These are phyloP conservation scores for Coemansia sp. DNA, from an alignment of 192 early-diverging fungal species.

Conservation along the genomic window DNA sequence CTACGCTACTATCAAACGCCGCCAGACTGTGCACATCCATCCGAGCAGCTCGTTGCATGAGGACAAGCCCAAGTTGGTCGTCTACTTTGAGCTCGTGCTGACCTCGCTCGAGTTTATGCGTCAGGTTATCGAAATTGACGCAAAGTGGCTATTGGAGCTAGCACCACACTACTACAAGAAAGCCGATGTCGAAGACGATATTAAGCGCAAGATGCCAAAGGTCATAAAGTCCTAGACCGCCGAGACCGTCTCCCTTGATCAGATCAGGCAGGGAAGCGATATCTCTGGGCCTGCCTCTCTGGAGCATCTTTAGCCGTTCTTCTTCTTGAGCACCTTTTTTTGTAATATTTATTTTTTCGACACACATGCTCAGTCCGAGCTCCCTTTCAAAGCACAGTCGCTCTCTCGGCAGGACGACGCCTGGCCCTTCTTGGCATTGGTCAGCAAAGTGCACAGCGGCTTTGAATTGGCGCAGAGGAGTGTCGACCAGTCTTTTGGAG, in stretches of 20 bases:
- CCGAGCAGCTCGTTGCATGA: slow-evolving; percentile 81
- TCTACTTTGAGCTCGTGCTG: slow-evolving; percentile 91
- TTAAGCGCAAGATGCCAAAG: slow-evolving; percentile 53
- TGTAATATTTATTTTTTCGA: slow-evolving; percentile 2
- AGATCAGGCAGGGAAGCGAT: background rate
- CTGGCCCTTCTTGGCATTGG: background rate
- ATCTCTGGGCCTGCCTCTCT: background rate
- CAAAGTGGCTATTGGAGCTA: slow-evolving; percentile 75
- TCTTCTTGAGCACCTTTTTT: background rate
- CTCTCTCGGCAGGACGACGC: background rate
- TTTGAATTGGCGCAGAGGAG: background rate
- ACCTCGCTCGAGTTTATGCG: slow-evolving; percentile 96
- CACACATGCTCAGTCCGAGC: slow-evolving; percentile 1
- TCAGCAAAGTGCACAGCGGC: background rate
- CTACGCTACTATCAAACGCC: slow-evolving; percentile 88
- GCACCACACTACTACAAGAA: slow-evolving; percentile 94
- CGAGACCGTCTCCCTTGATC: background rate
- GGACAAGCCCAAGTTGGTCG: slow-evolving; percentile 78
- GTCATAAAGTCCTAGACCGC: slow-evolving; percentile 8
- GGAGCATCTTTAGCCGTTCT: background rate
- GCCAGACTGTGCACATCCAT: slow-evolving; percentile 89
- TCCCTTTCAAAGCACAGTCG: background rate
- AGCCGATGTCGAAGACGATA: slow-evolving; percentile 62
- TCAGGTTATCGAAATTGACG: slow-evolving; percentile 88
- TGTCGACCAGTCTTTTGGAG: slow-evolving; percentile 15